These are phyloP conservation scores for Barnettozyma sucrosica DNA, from an alignment of 805 yeast species.

Conservation along the genomic window DNA sequence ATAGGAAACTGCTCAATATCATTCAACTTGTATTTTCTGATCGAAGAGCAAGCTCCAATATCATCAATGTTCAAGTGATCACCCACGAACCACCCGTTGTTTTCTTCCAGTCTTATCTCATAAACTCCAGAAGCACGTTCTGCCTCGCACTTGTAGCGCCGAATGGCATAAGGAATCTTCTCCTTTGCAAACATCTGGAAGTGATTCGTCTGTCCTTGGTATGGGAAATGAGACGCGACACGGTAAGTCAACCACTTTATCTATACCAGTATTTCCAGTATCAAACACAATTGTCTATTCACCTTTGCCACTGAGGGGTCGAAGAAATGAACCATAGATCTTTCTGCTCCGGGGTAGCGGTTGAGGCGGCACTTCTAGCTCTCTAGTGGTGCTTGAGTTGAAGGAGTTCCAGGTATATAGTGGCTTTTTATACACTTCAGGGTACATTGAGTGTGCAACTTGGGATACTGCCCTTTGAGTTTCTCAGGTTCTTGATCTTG, in stretches of 20 bases:
- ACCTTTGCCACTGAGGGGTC: slow-evolving; percentile 47
- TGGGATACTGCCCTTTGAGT: slow-evolving; percentile 36
- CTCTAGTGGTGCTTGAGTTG: slow-evolving; percentile 29
- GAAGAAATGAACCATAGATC: slow-evolving; percentile 50
- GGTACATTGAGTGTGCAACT: slow-evolving; percentile 38
- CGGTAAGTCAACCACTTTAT: slow-evolving; percentile 51
- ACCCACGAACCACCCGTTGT: slow-evolving; percentile 54
- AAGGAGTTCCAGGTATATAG: slow-evolving; percentile 31
- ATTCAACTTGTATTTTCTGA: slow-evolving; percentile 11
- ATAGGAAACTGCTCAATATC: slow-evolving; percentile 37
- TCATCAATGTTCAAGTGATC: slow-evolving; percentile 57
- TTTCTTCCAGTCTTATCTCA: slow-evolving; percentile 43
- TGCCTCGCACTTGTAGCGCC: slow-evolving; percentile 46
- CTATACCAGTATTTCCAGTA: slow-evolving; percentile 51
- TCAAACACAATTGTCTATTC: slow-evolving; percentile 43
- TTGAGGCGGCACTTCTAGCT: slow-evolving; percentile 36
- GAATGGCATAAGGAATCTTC: slow-evolving; percentile 47
- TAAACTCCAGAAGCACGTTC: slow-evolving; percentile 47
- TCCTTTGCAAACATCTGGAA: slow-evolving; percentile 42
- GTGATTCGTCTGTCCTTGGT: slow-evolving; percentile 55
- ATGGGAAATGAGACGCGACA: slow-evolving; percentile 55
- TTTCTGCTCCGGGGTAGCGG: slow-evolving; percentile 41
- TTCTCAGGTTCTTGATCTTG: slow-evolving; percentile 29
- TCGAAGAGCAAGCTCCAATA: slow-evolving; percentile 45
- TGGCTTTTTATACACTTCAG: slow-evolving; percentile 38